These are phyloP conservation scores for Monoraphidium neglectum DNA, from an alignment of 139 green algal species.

Conservation along the genomic window DNA sequence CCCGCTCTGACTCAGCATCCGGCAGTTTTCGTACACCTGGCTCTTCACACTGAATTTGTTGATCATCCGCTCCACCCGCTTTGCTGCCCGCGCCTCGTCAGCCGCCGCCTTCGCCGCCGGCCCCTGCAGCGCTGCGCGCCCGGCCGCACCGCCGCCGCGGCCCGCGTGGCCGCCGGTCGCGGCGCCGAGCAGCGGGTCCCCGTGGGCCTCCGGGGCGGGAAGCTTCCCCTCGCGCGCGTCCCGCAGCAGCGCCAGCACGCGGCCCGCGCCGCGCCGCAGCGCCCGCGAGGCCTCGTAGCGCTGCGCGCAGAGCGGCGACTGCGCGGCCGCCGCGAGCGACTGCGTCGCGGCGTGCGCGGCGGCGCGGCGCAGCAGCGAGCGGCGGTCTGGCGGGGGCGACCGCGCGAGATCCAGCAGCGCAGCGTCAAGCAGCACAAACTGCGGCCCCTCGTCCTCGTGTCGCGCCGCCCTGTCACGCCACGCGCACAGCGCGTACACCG, in stretches of 20 bases:
- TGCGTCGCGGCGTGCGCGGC: neutral
- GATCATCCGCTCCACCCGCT: conserved; percentile 8
- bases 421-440: conserved; percentile 24
- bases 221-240: neutral
- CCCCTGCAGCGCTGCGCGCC: no score
- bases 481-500: conserved; percentile 43
- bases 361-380: conserved; percentile 6
- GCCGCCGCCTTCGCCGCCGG: no score
- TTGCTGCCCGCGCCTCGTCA: no score
- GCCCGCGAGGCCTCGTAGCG: conserved; percentile 5
- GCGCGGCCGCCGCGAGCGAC: conserved; percentile 10
- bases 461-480: conserved; percentile 12
- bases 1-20: conserved; percentile 68
- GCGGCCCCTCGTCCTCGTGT: conserved; percentile 15
- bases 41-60: conserved; percentile 37
- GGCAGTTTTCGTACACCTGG: conserved; percentile 81
- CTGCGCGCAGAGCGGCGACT: neutral
- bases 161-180: no score
- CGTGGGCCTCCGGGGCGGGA: no score
- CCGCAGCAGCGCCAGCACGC: conserved; percentile 21
- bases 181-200: no score
- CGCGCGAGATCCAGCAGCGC: conserved; percentile 6
- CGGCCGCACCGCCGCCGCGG: no score
- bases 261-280: neutral
- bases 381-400: neutral